Conservation (phyloP, 2,329 filamentous ascomycete genomes). For the Claviceps maximensis region DNA sequence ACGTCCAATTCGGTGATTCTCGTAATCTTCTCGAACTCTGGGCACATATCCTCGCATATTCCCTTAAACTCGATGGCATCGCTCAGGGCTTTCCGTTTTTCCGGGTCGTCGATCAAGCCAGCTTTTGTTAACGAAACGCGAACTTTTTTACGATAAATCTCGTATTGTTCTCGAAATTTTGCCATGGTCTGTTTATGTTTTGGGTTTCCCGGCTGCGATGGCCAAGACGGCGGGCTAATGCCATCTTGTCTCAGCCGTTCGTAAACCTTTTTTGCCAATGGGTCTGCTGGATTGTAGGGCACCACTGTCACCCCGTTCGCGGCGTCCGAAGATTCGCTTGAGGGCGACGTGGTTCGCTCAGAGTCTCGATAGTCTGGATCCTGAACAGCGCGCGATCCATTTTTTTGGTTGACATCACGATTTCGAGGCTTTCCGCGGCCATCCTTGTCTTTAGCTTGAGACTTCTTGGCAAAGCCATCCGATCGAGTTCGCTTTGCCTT, state of each 20-base stretch:
- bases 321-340: slow-evolving; percentile 11
- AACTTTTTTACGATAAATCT: slow-evolving; percentile 42
- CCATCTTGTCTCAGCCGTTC: slow-evolving; percentile 40
- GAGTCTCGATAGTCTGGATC: slow-evolving; percentile 6
- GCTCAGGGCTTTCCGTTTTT: slow-evolving; percentile 46
- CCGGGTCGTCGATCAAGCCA: slow-evolving; percentile 50
- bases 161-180: slow-evolving; percentile 41
- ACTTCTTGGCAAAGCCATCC: slow-evolving; percentile 10
- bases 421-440: slow-evolving; percentile 3
- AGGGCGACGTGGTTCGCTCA: slow-evolving; percentile 14
- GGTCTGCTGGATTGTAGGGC: slow-evolving; percentile 18
- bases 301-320: slow-evolving; percentile 2
- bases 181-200: slow-evolving; percentile 38
- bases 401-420: slow-evolving; percentile 1
- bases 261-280: slow-evolving; percentile 37
- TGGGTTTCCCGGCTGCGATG: slow-evolving; percentile 38
- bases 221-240: slow-evolving; percentile 42
- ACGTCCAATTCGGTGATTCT: slow-evolving; percentile 50
- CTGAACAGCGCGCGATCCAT: slow-evolving; percentile 2
- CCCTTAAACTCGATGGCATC: slow-evolving; percentile 56
- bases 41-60: slow-evolving; percentile 58
- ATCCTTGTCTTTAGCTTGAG: slow-evolving; percentile 6
- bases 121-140: slow-evolving; percentile 44
- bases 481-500: slow-evolving; percentile 11
- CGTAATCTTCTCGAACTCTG: slow-evolving; percentile 50